A percentile compares a stretch with the other conserved stretches of the same genome.
These are phyloP conservation scores for Salisapilia sapeloensis DNA, from an alignment of 352 stramenopile species.

Conservation along the genomic window DNA sequence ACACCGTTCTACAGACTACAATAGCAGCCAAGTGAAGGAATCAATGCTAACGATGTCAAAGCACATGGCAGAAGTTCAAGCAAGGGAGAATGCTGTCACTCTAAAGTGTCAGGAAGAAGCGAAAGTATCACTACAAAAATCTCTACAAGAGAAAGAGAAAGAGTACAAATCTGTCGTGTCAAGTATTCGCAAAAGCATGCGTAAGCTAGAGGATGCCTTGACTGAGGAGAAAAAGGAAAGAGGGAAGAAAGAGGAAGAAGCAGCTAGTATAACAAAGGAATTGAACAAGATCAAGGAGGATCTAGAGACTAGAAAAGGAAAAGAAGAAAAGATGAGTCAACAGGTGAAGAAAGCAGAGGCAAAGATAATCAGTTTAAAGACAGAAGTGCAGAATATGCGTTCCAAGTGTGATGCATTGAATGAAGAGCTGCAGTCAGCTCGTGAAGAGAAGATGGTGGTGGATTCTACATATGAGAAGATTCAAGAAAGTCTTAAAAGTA, in stretches of 20 bases:
- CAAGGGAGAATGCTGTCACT: constrained; percentile 25
- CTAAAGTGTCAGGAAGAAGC: constrained; percentile 29
- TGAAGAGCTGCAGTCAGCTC: not conserved
- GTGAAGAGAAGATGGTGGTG: not conserved
- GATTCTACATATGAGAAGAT: constrained; percentile 16
- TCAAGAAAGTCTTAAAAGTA: constrained; percentile 31
- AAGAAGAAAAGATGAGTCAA: constrained; percentile 9
- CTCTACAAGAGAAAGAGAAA: constrained; percentile 38
- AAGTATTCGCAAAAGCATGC: constrained; percentile 52
- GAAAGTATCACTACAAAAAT: constrained; percentile 36
- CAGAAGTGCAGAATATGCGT: constrained; percentile 21
- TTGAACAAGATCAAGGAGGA: not conserved
- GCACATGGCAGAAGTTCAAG: constrained; percentile 33
- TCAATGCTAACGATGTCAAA: constrained; percentile 9
- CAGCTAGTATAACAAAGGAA: constrained; percentile 20
- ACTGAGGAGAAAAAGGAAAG: constrained; percentile 22
- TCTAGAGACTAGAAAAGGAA: constrained; percentile 5
- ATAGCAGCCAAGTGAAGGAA: not conserved
- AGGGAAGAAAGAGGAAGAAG: constrained; percentile 27
- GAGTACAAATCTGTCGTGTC: constrained; percentile 55
- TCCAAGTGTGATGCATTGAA: constrained; percentile 13
- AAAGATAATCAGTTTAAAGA: no score
- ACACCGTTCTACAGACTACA: not conserved
- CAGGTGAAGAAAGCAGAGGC: constrained; percentile 24
- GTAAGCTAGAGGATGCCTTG: constrained; percentile 35